These are phyloP conservation scores for Epichloe coenophiala DNA, from an alignment of 2,329 filamentous ascomycete species.

Conservation along the genomic window DNA sequence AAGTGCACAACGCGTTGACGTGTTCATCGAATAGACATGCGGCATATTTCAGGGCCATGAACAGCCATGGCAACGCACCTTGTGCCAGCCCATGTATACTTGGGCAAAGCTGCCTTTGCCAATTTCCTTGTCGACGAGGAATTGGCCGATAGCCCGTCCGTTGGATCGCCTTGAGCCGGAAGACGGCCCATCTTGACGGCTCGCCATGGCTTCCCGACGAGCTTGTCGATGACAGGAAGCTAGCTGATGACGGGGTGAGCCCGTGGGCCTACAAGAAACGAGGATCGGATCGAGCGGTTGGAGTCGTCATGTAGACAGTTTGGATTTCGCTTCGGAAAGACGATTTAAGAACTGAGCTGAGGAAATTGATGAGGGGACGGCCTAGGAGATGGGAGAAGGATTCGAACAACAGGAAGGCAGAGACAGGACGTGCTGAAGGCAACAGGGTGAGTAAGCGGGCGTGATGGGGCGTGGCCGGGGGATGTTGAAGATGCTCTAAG, in stretches of 20 bases:
- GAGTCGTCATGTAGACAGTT: constrained; percentile 27
- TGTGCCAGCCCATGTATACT: constrained; percentile 78
- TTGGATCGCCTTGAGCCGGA: constrained; percentile 22
- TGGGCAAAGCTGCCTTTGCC: constrained; percentile 96
- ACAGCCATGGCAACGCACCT: constrained; percentile 34
- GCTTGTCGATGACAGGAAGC: constrained; percentile 21
- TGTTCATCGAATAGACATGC: background rate
- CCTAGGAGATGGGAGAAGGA: constrained; percentile 1
- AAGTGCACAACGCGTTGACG: background rate
- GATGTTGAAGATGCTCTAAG: constrained; percentile 9
- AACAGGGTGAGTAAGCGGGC: constrained; percentile 11
- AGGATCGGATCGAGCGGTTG: constrained; percentile 19
- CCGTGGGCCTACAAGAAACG: constrained; percentile 24
- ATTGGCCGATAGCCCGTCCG: constrained; percentile 49
- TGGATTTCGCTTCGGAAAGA: constrained; percentile 3
- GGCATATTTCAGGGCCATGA: background rate
- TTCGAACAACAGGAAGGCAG: constrained; percentile 7
- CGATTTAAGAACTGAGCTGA: constrained; percentile 4
- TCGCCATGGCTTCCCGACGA: constrained; percentile 25
- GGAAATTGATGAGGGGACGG: background rate
- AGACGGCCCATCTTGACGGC: constrained; percentile 23
- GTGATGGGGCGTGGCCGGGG: constrained; percentile 1
- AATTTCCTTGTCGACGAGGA: constrained; percentile 76
- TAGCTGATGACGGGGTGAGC: constrained; percentile 17
- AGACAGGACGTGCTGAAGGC: constrained; percentile 7